These are phyloP conservation scores for Chalaropsis ovoidea DNA, from an alignment of 2,329 filamentous ascomycete species.

Conservation along the genomic window DNA sequence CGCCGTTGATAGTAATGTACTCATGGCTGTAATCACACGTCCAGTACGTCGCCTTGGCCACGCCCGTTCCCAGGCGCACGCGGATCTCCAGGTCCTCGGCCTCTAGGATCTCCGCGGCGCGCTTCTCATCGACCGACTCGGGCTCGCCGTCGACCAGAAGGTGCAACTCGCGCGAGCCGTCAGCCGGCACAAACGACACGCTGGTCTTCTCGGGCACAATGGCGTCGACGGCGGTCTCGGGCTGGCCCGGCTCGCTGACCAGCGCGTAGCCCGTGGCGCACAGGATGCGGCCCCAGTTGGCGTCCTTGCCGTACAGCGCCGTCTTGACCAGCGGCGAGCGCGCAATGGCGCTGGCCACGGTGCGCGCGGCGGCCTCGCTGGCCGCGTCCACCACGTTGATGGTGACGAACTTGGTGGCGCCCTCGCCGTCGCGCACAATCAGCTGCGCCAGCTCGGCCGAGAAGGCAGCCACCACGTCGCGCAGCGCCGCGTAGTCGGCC, in stretches of 20 bases:
- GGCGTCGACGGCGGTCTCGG: slow-evolving; percentile 50
- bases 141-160: slow-evolving; percentile 71
- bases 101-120: slow-evolving; percentile 67
- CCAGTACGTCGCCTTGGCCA: slow-evolving; percentile 63
- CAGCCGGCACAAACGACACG: slow-evolving; percentile 67
- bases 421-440: slow-evolving; percentile 90
- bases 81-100: slow-evolving; percentile 70
- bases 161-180: slow-evolving; percentile 67
- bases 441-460: slow-evolving; percentile 79
- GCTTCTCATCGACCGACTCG: slow-evolving; percentile 63
- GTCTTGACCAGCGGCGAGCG: slow-evolving; percentile 93
- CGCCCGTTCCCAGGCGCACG: slow-evolving; percentile 59
- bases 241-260: slow-evolving; percentile 48
- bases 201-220: slow-evolving; percentile 61
- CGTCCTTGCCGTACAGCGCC: slow-evolving; percentile 89
- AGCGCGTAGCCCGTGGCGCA: slow-evolving; percentile 82
- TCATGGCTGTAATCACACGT: slow-evolving; percentile 82
- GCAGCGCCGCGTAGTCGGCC: slow-evolving; percentile 60
- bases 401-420: slow-evolving; percentile 95
- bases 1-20: slow-evolving; percentile 60
- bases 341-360: slow-evolving; percentile 79
- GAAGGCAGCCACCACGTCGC: slow-evolving; percentile 62
- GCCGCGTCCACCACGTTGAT: slow-evolving; percentile 70
- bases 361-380: slow-evolving; percentile 59
- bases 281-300: slow-evolving; percentile 95